A percentile compares a stretch with the other conserved stretches of the same genome.
phyloP scores from a whole-genome alignment of 2,329 filamentous ascomycete species.

The Catunica adiposa region DNA sequence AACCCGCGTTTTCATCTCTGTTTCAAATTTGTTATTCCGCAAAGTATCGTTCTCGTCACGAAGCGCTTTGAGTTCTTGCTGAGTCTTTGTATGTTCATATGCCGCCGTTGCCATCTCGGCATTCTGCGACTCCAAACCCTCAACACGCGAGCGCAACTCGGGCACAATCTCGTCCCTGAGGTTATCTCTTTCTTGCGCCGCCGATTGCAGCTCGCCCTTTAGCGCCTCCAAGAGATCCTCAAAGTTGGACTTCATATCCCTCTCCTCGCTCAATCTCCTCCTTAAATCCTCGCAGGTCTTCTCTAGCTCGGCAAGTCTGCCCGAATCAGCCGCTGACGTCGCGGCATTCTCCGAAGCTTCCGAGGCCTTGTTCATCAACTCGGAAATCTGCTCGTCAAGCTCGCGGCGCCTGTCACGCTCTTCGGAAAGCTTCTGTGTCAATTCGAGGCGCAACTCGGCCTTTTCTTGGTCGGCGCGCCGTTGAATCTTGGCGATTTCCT shows the following conservation, averaged over 20 bases:
- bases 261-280: conserved; percentile 68
- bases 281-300: conserved; percentile 64
- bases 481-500: conserved; percentile 69
- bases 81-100: conserved; percentile 69
- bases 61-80: conserved; percentile 65
- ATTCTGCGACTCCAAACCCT: conserved; percentile 61
- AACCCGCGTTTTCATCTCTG: conserved; percentile 13
- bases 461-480: conserved; percentile 80
- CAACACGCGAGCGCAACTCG: conserved; percentile 56
- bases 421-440: conserved; percentile 74
- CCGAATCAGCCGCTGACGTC: conserved; percentile 38
- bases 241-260: conserved; percentile 78
- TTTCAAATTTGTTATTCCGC: conserved; percentile 25
- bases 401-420: conserved; percentile 60
- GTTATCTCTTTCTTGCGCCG: conserved; percentile 80
- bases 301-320: conserved; percentile 63
- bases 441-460: conserved; percentile 67
- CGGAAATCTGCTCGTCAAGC: conserved; percentile 70
- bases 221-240: conserved; percentile 79
- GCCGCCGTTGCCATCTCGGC: conserved; percentile 54
- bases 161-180: conserved; percentile 78
- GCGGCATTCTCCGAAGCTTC: conserved; percentile 39
- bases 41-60: conserved; percentile 49
- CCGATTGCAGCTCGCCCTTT: conserved; percentile 62
- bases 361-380: conserved; percentile 62